Evolutionary conservation across 2,329 filamentous ascomycete species (phyloP), one percentile per base, ranked within the genome.

Genomic region (Diaporthe sp.): DNA sequence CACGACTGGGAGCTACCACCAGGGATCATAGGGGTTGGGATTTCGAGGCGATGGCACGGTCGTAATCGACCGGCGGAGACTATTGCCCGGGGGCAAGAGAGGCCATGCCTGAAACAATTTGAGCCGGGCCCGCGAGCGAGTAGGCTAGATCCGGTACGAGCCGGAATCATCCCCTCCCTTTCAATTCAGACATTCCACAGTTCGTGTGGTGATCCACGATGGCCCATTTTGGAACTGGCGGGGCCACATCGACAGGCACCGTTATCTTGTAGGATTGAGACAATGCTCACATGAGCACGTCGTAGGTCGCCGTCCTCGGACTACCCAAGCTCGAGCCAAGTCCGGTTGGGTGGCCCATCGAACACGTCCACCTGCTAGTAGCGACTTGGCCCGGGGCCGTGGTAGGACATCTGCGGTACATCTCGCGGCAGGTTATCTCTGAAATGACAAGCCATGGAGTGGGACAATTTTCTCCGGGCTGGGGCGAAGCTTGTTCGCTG

Each of bases 401-500:
- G 64, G 47, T 52, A 54, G 47, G 42, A 38, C 47, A 54, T 54
- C n/a, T 68, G 28, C 47, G n/a, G 64, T 54, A 38, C 47, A 68
- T 40, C 47, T 68, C 33, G 33, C 47, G 40, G 64, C 45, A 52
- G 45, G 64, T 10, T 8, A 68, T 40, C 22, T 28, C 22, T 68
- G 45, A 54, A 30, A 30, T 22, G 64, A 52, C 4, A 52, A 10
- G 64, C 45, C 33, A 40, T 22, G 22, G 28, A 52, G 61, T 50
- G 42, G 61, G 22, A 35, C 30, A 17, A 12, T 28, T 33, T 45
- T 54, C 64, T 54, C 64, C 45, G 35, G 64, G 47, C 47, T 68
- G 33, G 47, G 64, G 47, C 28, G 30, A 68, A 68, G 64, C 64
- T 68, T 68, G 64, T 68, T 68, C 47, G 33, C 64, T 68, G 47